A percentile compares a stretch with the other conserved stretches of the same genome.
These are phyloP conservation scores for Fraxinus angustifolia DNA, from an alignment of 305 asterid genomes.

Conservation along the genomic window DNA sequence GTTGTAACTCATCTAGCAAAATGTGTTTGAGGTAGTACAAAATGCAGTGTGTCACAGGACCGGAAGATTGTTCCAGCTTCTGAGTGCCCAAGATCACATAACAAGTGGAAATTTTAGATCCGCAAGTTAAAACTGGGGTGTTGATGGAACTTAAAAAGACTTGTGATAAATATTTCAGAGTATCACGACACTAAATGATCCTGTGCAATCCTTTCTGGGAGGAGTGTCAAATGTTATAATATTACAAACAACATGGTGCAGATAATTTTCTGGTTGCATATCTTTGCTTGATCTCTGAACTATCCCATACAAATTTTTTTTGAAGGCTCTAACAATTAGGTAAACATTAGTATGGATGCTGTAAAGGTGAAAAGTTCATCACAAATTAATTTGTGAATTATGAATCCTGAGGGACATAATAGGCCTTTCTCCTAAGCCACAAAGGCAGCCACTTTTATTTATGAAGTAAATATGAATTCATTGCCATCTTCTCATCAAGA, in stretches of 20 bases:
- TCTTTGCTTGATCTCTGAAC: not conserved
- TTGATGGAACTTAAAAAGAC: not conserved
- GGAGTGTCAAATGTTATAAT: not conserved
- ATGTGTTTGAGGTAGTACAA: not conserved
- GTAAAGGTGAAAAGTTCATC: not conserved
- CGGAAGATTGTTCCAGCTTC: not conserved
- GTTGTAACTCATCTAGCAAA: not conserved
- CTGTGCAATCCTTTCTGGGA: not conserved
- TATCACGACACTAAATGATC: not conserved
- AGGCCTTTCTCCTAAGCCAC: not conserved
- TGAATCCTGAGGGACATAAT: not conserved
- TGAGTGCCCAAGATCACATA: not conserved
- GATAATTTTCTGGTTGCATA: not conserved
- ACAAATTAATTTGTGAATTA: not conserved
- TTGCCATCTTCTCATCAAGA: not conserved
- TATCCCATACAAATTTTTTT: not conserved
- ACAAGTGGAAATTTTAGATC: not conserved
- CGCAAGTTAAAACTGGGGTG: not conserved
- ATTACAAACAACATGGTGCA: not conserved
- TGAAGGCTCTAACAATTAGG: not conserved
- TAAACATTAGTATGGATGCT: not conserved
- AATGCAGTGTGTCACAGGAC: not conserved
- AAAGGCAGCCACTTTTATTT: not conserved
- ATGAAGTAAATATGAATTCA: not conserved
- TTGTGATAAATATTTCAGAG: not conserved